Conservation (phyloP, 169 alveolate genomes). For the Theileria annulata region DNA sequence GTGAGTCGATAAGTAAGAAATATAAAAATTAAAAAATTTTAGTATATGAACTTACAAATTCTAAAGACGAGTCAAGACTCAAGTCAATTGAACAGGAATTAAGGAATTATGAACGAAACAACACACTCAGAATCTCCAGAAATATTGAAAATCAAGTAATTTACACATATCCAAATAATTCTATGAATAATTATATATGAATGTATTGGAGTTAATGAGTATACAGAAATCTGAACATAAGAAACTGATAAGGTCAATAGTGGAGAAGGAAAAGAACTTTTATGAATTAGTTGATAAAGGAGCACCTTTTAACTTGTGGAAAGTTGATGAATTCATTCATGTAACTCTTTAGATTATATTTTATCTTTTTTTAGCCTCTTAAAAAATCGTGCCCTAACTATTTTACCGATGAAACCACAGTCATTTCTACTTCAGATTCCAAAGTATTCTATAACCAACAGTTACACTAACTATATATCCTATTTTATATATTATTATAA, state of each 20-base stretch:
- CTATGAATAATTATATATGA: neutral
- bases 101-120: conserved; percentile 69
- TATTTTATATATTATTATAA: neutral
- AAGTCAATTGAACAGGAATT: conserved; percentile 68
- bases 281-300: conserved; percentile 77
- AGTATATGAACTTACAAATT: conserved; percentile 58
- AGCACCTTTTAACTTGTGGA: conserved; percentile 68
- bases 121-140: conserved; percentile 63
- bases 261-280: conserved; percentile 71
- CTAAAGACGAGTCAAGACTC: conserved; percentile 57
- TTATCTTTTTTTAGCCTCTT: conserved; percentile 23
- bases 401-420: conserved; percentile 41
- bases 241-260: conserved; percentile 70
- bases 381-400: conserved; percentile 52
- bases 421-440: conserved; percentile 47
- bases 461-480: too few species aligned
- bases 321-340: conserved; percentile 55
- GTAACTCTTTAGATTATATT: neutral
- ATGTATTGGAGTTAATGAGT: neutral
- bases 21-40: neutral
- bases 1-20: conserved; percentile 59
- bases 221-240: conserved; percentile 65
- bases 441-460: conserved; percentile 15
- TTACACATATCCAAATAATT: neutral
- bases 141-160: conserved; percentile 64